Evolutionary conservation across 2,329 filamentous ascomycete genomes (phyloP), one percentile per base, ranked within the genome.

Genomic region (Cladophialophora exuberans): DNA sequence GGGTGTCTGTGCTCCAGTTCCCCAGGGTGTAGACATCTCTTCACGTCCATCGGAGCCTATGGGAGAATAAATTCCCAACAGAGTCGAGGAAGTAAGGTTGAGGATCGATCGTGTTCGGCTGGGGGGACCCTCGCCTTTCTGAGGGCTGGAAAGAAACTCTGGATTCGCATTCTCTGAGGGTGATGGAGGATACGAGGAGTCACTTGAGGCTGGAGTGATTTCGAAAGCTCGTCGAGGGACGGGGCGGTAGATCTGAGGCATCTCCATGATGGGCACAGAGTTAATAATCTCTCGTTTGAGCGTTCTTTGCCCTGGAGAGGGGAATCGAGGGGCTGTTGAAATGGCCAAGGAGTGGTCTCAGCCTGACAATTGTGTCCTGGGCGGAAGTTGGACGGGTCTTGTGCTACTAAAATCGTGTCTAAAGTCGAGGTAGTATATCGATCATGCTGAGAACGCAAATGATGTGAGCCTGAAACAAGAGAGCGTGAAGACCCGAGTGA

Each of bases 21-120:
- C 89, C 86, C 87, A 94, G 2, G 90, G 90, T 9, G 87, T 91
- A 52, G 80, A 77, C 2, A 79, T 72, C 59, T 86, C 84, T 61
- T 84, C 83, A 56, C 66, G 77, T 73, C 60, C 72, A 39, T 81
- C 76, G 54, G 82, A 81, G 26, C 81, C 79, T 1, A 83, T 83
- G 5, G 84, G 85, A 9, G 85, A 86, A 76, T 96, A 99, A 66
- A 99, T 99, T 51, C 94, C 93, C 64, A 88, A 89, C 4, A 99
- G 82, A 0, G 94, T 96, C 2, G 90, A 92, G 7, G 89, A 87
- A 3, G 90, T 96, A 57, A 99, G 80, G 69, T 97, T 96, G 67
- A 91, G 77, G 54, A 90, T 83, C 7, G 90, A 96, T 62, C 87
- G 84, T 20, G 86, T 88, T 55, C 89, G 84, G 67, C 82, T 86